Evolutionary conservation across 2,329 filamentous ascomycete genomes (phyloP), one percentile per base, ranked within the genome.

Genomic region (Dactylellina cionopaga): DNA sequence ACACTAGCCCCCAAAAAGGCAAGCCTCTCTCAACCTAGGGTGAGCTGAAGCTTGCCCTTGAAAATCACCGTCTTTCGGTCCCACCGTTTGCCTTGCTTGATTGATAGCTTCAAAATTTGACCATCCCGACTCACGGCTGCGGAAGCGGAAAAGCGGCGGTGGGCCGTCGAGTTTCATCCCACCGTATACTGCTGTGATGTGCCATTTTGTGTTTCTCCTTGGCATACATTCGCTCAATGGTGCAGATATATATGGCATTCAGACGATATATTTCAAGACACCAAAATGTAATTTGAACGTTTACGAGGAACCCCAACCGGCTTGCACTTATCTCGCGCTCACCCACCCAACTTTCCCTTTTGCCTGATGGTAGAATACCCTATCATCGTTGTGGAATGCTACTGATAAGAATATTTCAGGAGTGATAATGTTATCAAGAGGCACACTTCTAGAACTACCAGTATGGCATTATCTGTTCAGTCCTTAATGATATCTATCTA

Each of bases 101-200:
- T 58, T 33, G 29, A 56, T 43, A 58, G 46, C 35, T 64, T 66
- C 56, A 64, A n/a, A 17, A 54, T 60, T 55, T 39, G 51, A 39
- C 52, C 63, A 27, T 56, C 51, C 65, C 56, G 49, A 56, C 60
- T 71, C 46, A 33, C 66, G 66, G 66, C 66, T 51, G 66, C 66
- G 66, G 66, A 71, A 71, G 66, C 66, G 66, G 66, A 71, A 71
- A 62, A 64, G 66, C 66, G 66, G 66, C 66, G 66, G 58, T 71
- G 66, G 66, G 58, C 66, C 58, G 66, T 64, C 58, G 43, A 63
- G 64, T 71, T 71, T 71, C 58, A 71, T 64, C 49, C 52, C n/a
- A n/a, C n/a, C n/a, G n/a, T n/a, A n/a, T n/a, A n/a, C n/a, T n/a
- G n/a, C 54, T 63, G 66, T 71, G 66, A 71, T 71, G 66, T 63